Evolutionary conservation across 345 rosid species (phyloP).

Genomic region (Abelmoschus esculentus): DNA sequence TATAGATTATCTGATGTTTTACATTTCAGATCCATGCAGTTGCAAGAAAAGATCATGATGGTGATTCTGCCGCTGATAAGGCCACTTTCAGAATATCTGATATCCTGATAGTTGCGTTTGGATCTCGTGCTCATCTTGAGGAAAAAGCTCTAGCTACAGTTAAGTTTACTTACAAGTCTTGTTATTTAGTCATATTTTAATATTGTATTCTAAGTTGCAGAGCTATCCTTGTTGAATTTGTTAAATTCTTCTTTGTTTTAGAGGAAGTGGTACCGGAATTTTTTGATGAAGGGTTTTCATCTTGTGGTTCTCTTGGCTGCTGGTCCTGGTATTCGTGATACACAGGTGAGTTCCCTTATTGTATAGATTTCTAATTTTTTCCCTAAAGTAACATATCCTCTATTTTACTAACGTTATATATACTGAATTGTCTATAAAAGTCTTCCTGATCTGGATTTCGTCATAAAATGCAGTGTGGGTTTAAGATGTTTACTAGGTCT

Average conservation of each 20-base stretch:
- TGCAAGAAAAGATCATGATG: conserved; percentile 42
- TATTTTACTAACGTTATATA: too few relatives aligned
- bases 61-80: conserved; percentile 37
- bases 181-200: background rate
- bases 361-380: background rate
- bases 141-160: conserved; percentile 93
- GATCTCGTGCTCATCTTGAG: conserved; percentile 99
- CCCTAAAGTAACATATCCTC: background rate
- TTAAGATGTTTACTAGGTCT: conserved; percentile 1
- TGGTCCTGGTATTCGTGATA: conserved; percentile 95
- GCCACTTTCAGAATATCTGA: conserved; percentile 50
- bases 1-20: conserved; percentile 26
- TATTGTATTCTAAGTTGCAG: background rate
- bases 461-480: conserved; percentile 42
- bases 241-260: conserved; percentile 26
- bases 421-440: background rate
- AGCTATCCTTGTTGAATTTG: conserved; percentile 19
- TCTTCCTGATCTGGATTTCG: conserved; percentile 9
- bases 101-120: conserved; percentile 73
- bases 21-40: conserved; percentile 67
- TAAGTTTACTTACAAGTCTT: conserved; percentile 27
- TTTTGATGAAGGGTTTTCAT: conserved; percentile 96
- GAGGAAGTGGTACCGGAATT: conserved; percentile 99
- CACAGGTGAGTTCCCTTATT: conserved; percentile 49
- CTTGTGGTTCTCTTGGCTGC: conserved; percentile 77